Base-by-base conservation (phyloP, 202 grass and related monocot species). In the Hordeum pubiflorum region DNA sequence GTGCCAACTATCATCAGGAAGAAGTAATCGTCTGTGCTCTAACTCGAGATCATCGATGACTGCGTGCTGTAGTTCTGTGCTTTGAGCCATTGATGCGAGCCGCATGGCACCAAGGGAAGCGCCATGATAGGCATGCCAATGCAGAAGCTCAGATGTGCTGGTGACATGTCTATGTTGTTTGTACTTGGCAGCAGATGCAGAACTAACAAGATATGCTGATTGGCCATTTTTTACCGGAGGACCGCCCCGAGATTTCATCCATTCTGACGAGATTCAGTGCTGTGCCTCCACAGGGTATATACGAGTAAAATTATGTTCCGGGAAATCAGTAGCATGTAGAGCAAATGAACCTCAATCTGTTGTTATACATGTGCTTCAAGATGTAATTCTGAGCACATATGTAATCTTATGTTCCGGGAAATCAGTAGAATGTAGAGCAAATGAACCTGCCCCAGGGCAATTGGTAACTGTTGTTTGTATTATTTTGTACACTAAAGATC, bases 1-100 rank as follows among this genome's bases (percentile, higher is more conserved):
- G 80, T 98, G 46, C 95, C 92, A 2, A 95, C 92, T 24, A 43
- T 93, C 33, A 91, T 90, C 71, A 86, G 55, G 70, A 94, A 89
- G 76, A 86, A 85, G 67, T 83, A 78, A 79, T 20, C 13, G 5
- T 13, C 2, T 29, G 20, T 69, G 38, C 44, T 81, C 21, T 18
- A 14, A 27, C 26, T 63, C 18, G 18, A 69, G 68, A 82, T 62
- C 13, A 50, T 41, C 13, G 36, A 50, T 88, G 69, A 48, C 17
- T 3, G 12, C 55, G 4, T 50, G 21, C 74, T 27, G 38, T 41
- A 50, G 21, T 76, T 80, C 32, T 12, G 24, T 44, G 58, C 46
- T 58, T 32, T 57, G 43, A 57, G 39, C 48, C 60, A 66, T 38
- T 38, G 62, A 52, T 72, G 7, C 18, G 7, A 48, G 6, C 21